Evolutionary conservation across 23 red algal genomes (phyloP), one percentile per base, ranked within the genome.

Genomic region (Cyanidium caldarium): DNA sequence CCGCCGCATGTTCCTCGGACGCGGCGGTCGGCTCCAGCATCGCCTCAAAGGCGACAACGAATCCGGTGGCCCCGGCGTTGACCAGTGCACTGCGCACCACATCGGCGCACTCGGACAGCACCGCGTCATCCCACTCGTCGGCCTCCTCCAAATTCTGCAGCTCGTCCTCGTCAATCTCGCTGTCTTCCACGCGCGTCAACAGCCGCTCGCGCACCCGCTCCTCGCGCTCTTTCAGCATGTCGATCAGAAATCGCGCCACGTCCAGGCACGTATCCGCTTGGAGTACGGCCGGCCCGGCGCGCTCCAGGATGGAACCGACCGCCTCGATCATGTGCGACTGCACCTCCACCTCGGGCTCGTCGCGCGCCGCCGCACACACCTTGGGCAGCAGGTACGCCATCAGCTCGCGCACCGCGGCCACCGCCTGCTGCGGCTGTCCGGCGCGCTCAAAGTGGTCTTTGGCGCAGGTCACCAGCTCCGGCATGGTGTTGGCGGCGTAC

Each of bases 321-420:
- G 84, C 76, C 40, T 96, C 83, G 13, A 96, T 40, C 85, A 88
- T 87, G 26, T 51, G 39, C 13, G 76, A 57, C 23, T 87, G 69
- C 1, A 96, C 83, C 33, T 96, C 91, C 30, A 84, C 70, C 37
- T 96, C 91, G 25, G 91, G 84, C 71, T 96, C 91, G 37, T 61
- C 38, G 42, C 58, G 43, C 58, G 77, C 82, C 35, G 84, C 83
- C 25, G 87, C 80, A 3, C 86, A 45, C 35, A 96, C 74, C 14
- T 70, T 68, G 34, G 84, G 80, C 56, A 88, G 26, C 40, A 87
- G 76, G 66, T 71, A 96, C 20, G 57, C 45, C 28, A 88, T 58
- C 2, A 96, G 45, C 17, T 76, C 45, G 14, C 65, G 56, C 40
- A 68, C 39, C 1, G 10, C 38, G 0, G 7, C 35, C 33, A 3